Evolutionary conservation across 495 filamentous ascomycete genomes (phyloP).

Genomic region (Penicillium steckii): DNA sequence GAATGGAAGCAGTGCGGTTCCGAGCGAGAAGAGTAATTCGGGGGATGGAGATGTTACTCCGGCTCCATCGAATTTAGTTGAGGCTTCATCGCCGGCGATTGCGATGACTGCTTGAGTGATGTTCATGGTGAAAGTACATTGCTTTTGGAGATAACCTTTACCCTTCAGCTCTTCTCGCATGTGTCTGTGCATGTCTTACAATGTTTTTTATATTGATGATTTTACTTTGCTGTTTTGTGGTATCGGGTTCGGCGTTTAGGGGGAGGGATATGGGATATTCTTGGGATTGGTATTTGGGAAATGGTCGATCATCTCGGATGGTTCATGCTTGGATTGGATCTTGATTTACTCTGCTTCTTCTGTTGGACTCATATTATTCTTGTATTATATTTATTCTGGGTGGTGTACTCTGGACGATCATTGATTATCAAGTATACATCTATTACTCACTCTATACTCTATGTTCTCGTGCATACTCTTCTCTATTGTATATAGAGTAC

Average conservation of each 20-base stretch:
- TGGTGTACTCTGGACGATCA: neutral
- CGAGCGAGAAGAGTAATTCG: constrained; percentile 70
- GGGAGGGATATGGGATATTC: too few species aligned
- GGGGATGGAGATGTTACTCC: constrained; percentile 52
- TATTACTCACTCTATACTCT: neutral
- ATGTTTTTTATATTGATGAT: too few species aligned
- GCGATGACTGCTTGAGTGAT: constrained; percentile 41
- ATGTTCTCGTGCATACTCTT: neutral
- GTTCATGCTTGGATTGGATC: neutral
- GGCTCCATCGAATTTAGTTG: constrained; percentile 38
- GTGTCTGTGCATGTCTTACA: neutral
- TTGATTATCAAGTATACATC: neutral
- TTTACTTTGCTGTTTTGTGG: too few species aligned
- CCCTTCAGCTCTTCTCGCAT: constrained; percentile 6
- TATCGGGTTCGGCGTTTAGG: too few species aligned
- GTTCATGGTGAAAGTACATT: too few species aligned
- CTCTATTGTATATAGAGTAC: too few species aligned
- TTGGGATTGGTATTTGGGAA: too few species aligned
- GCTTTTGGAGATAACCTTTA: too few species aligned
- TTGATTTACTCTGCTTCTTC: neutral
- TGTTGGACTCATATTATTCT: neutral
- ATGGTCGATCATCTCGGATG: too few species aligned
- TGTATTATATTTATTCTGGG: neutral
- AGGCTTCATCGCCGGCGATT: constrained; percentile 47
- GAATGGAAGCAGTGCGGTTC: constrained; percentile 39